Conservation (phyloP, 2,329 filamentous ascomycete species). For the Aspergillus fischeri region DNA sequence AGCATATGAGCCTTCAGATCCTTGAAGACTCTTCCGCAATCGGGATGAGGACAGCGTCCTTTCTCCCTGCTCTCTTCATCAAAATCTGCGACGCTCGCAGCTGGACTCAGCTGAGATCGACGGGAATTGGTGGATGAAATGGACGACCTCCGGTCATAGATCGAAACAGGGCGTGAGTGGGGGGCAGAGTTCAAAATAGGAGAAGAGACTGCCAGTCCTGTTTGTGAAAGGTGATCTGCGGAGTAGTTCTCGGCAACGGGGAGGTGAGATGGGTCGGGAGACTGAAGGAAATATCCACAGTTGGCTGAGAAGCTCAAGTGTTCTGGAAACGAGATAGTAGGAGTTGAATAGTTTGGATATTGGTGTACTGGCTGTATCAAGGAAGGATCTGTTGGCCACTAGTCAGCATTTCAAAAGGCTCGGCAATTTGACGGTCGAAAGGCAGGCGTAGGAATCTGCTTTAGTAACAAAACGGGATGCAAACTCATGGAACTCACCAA, state of each 20-base stretch:
- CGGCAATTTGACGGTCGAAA: neutral
- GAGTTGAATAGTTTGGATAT: slow-evolving; percentile 24
- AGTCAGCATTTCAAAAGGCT: neutral
- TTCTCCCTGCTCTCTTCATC: slow-evolving; percentile 61
- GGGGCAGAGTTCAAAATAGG: slow-evolving; percentile 61
- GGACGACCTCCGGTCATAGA: slow-evolving; percentile 59
- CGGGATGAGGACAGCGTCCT: slow-evolving; percentile 72
- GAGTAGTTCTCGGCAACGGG: slow-evolving; percentile 26
- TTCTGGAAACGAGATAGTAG: slow-evolving; percentile 32
- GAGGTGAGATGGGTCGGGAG: slow-evolving; percentile 34
- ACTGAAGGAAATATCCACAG: slow-evolving; percentile 28
- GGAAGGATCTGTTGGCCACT: slow-evolving; percentile 48
- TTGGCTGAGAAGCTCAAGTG: slow-evolving; percentile 26
- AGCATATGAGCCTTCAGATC: slow-evolving; percentile 92
- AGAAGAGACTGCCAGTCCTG: slow-evolving; percentile 43
- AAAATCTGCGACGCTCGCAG: slow-evolving; percentile 58
- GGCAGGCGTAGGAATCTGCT: neutral
- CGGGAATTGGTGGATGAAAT: slow-evolving; percentile 67
- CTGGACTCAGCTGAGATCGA: slow-evolving; percentile 55
- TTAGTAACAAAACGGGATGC: neutral
- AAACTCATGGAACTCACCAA: slow-evolving; percentile 24
- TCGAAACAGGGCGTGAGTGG: slow-evolving; percentile 48
- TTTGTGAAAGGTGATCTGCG: slow-evolving; percentile 22
- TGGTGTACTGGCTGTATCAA: slow-evolving; percentile 51
- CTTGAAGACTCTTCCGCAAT: slow-evolving; percentile 83